Percentiles rank a stretch among this genome's conserved stretches.
Conservation (phyloP, 768 basidiomycete genomes). For the Boletus tomentosulus region DNA sequence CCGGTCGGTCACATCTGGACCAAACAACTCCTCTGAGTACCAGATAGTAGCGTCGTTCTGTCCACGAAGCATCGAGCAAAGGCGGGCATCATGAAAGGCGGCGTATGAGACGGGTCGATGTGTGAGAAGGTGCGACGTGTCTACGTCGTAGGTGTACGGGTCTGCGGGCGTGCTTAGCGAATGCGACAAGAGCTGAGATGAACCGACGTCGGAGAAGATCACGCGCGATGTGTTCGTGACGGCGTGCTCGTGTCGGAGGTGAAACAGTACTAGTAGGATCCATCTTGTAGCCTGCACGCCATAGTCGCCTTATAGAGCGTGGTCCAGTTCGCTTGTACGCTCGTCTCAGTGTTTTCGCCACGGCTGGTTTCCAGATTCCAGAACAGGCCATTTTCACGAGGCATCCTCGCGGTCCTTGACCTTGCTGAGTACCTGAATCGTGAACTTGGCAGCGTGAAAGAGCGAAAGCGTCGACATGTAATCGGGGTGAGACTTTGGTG, state of each 20-base stretch:
- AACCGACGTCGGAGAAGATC: constrained; percentile 52
- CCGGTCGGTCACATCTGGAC: constrained; percentile 70
- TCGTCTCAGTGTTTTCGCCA: too few species aligned
- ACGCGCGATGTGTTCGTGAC: constrained; percentile 49
- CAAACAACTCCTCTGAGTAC: constrained; percentile 58
- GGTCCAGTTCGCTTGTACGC: too few species aligned
- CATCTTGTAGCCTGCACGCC: too few species aligned
- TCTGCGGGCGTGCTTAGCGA: constrained; percentile 20
- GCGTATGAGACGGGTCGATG: constrained; percentile 44
- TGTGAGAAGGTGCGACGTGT: constrained; percentile 36
- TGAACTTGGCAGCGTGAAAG: constrained; percentile 63
- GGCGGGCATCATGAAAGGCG: constrained; percentile 32
- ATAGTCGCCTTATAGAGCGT: too few species aligned
- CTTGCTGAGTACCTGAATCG: constrained; percentile 76
- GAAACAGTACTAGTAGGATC: constrained; percentile 34
- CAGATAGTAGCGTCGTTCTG: constrained; percentile 49
- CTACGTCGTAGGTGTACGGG: constrained; percentile 39
- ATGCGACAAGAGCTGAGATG: constrained; percentile 28
- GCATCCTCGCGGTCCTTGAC: constrained; percentile 86
- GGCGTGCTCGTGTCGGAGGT: constrained; percentile 63
- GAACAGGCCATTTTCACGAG: constrained; percentile 55
- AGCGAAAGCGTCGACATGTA: constrained; percentile 64
- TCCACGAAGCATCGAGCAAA: constrained; percentile 34
- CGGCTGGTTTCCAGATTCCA: constrained; percentile 35
- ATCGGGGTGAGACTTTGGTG: constrained; percentile 66